A percentile compares a stretch with the other conserved stretches of the same genome.
Conservation (phyloP, 495 filamentous ascomycete genomes). For the Podospora pseudopauciseta region DNA sequence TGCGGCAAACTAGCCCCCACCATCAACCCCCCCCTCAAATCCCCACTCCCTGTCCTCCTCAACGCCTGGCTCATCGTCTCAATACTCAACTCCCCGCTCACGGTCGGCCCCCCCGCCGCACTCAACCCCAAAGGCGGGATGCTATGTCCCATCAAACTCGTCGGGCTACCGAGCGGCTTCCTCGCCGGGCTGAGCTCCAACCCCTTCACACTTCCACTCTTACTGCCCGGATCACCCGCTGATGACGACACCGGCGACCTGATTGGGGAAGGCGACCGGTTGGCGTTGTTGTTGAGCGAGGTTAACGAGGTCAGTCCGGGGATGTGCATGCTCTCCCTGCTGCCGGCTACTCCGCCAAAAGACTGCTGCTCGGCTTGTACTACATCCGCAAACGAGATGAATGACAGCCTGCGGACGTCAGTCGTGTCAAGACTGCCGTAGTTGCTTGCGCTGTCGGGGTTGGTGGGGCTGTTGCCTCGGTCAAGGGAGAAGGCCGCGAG, state of each 20-base stretch:
- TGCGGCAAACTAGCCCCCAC: constrained; percentile 56
- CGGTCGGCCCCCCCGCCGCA: constrained; percentile 30
- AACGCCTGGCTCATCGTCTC: constrained; percentile 91
- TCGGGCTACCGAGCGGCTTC: constrained; percentile 50
- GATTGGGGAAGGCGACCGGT: constrained; percentile 71
- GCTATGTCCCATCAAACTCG: constrained; percentile 24
- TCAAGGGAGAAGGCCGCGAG: constrained; percentile 47
- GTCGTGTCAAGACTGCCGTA: constrained; percentile 68
- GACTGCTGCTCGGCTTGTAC: constrained; percentile 78
- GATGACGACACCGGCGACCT: constrained; percentile 66
- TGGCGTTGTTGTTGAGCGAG: constrained; percentile 39
- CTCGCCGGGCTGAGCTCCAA: constrained; percentile 44
- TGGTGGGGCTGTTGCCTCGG: constrained; percentile 20
- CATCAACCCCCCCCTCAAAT: constrained; percentile 51
- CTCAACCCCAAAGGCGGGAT: not conserved
- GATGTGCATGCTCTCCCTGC: constrained; percentile 57
- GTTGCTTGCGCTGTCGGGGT: constrained; percentile 58
- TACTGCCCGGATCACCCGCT: constrained; percentile 52
- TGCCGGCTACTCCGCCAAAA: constrained; percentile 4
- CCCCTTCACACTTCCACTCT: constrained; percentile 61
- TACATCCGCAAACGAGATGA: constrained; percentile 93
- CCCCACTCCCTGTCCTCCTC: constrained; percentile 75
- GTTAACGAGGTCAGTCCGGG: constrained; percentile 49
- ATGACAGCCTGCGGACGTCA: constrained; percentile 79
- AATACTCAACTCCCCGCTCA: constrained; percentile 69